Evolutionary conservation across 192 early-diverging fungal species (phyloP).

Genomic region (Gryganskiella cystojenkinii): DNA sequence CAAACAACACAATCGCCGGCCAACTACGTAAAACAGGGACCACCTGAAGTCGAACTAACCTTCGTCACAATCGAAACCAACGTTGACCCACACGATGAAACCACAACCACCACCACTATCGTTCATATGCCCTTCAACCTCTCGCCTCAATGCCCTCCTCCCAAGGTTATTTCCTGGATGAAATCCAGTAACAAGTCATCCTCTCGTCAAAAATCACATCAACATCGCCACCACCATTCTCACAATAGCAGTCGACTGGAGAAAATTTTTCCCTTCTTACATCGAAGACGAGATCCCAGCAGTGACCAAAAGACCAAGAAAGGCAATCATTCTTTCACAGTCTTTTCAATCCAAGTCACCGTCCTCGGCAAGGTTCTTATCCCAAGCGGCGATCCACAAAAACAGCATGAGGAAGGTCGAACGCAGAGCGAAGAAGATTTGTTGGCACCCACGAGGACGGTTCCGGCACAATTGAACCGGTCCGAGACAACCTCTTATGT

Average conservation of each 20-base stretch:
- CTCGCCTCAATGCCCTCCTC: constrained; percentile 21
- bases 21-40: not conserved
- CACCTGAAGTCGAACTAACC: not conserved
- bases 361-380: constrained; percentile 40
- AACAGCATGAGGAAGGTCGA: not conserved
- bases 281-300: not conserved
- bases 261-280: constrained; percentile 25
- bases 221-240: constrained; percentile 16
- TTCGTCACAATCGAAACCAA: constrained; percentile 37
- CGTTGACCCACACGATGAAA: constrained; percentile 36
- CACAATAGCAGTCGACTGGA: constrained; percentile 3
- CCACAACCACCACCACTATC: constrained; percentile 40
- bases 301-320: constrained; percentile 1
- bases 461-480: constrained; percentile 23
- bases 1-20: not conserved
- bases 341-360: constrained; percentile 48
- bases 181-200: constrained; percentile 12
- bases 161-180: constrained; percentile 51
- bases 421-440: not conserved
- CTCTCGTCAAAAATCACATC: not conserved
- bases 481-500: constrained; percentile 47
- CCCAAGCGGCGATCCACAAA: constrained; percentile 11
- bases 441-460: constrained; percentile 16
- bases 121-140: constrained; percentile 46
- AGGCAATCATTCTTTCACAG: constrained; percentile 14